phyloP scores from a whole-genome alignment of 805 yeast species.

The Cyberlindnera xishuangbannaensis region DNA sequence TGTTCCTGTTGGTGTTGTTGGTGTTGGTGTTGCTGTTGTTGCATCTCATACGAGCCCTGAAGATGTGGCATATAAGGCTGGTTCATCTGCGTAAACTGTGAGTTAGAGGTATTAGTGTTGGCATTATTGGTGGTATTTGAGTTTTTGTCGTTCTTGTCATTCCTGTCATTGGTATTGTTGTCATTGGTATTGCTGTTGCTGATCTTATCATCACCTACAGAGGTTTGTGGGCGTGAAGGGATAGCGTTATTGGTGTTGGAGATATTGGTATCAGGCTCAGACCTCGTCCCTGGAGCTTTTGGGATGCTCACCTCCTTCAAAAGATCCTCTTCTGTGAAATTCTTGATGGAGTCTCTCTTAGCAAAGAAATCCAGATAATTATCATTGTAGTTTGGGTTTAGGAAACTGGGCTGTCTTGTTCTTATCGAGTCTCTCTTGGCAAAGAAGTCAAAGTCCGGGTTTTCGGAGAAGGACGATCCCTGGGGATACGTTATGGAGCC shows the following conservation, averaged over 20 bases:
- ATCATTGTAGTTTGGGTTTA: conserved; percentile 21
- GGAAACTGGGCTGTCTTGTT: conserved; percentile 24
- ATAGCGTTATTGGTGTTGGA: conserved; percentile 8
- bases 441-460: conserved; percentile 22
- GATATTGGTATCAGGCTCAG: conserved; percentile 18
- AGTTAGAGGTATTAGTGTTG: too few relatives aligned
- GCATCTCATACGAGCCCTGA: conserved; percentile 4
- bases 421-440: conserved; percentile 23
- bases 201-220: conserved; percentile 8
- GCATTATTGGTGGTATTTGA: too few relatives aligned
- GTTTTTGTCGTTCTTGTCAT: too few relatives aligned
- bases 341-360: conserved; percentile 25
- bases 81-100: conserved; percentile 3
- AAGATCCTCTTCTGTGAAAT: conserved; percentile 11
- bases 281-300: conserved; percentile 17
- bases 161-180: too few relatives aligned
- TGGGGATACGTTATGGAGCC: conserved; percentile 9
- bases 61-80: not conserved
- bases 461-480: conserved; percentile 13
- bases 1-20: conserved; percentile 8
- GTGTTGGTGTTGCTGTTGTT: conserved; percentile 5
- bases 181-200: too few relatives aligned
- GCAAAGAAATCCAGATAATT: conserved; percentile 24
- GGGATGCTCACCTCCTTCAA: conserved; percentile 10
- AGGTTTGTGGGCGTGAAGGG: conserved; percentile 11